These are phyloP conservation scores for Rubus parviflorus DNA, from an alignment of 306 rosid species.

Conservation along the genomic window DNA sequence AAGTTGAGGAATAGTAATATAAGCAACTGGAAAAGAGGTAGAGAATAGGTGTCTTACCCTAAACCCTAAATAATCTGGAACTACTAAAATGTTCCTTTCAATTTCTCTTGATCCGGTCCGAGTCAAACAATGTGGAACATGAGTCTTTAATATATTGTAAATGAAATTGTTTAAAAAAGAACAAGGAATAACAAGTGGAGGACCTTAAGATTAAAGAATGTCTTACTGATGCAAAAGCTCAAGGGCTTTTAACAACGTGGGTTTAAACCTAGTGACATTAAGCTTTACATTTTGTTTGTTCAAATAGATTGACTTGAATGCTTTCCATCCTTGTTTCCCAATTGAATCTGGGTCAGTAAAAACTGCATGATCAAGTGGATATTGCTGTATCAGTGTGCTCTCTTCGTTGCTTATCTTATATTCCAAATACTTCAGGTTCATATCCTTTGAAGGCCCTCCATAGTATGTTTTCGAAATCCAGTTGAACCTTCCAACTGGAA, in stretches of 20 bases:
- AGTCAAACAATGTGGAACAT: background rate
- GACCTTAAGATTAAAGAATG: background rate
- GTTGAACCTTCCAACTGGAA: constrained; percentile 67
- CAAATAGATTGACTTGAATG: constrained; percentile 56
- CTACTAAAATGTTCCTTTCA: background rate
- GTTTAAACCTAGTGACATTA: constrained; percentile 60
- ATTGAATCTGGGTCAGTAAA: constrained; percentile 50
- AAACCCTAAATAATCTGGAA: too few relatives aligned
- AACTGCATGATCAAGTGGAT: constrained; percentile 54
- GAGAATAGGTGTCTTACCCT: too few relatives aligned
- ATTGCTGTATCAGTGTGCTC: constrained; percentile 66
- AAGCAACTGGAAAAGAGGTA: too few relatives aligned
- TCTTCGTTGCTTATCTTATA: constrained; percentile 63
- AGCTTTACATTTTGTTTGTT: constrained; percentile 69
- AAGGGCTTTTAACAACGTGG: constrained; percentile 63
- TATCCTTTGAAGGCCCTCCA: constrained; percentile 60
- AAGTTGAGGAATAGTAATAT: too few relatives aligned
- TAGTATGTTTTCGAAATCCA: constrained; percentile 60
- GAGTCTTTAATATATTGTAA: background rate
- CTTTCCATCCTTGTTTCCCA: constrained; percentile 50
- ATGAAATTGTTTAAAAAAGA: background rate
- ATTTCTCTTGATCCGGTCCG: background rate
- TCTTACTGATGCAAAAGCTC: constrained; percentile 59
- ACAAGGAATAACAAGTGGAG: background rate
- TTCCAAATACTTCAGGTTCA: constrained; percentile 70